Evolutionary conservation across 805 yeast genomes (phyloP).

Genomic region (Cyberlindnera veronae): DNA sequence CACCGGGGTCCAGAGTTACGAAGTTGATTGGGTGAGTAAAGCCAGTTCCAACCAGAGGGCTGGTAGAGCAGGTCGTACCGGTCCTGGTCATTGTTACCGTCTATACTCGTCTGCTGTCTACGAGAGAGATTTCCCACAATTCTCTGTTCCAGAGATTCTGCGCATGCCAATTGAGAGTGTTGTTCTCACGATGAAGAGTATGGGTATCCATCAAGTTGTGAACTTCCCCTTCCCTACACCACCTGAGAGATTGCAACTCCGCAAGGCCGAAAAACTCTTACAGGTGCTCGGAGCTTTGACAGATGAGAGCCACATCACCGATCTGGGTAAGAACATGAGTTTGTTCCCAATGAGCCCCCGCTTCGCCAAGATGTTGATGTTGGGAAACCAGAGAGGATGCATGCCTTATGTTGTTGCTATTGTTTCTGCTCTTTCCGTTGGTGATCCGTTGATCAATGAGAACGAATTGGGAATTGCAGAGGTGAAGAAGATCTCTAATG

Average conservation of each 20-base stretch:
- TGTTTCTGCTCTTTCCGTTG: constrained; percentile 89
- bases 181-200: constrained; percentile 92
- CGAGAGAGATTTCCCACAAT: constrained; percentile 80
- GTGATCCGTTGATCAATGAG: constrained; percentile 81
- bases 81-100: constrained; percentile 96
- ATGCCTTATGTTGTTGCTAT: constrained; percentile 86
- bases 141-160: constrained; percentile 83
- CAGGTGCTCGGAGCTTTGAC: constrained; percentile 74
- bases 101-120: constrained; percentile 90
- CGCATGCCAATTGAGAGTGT: constrained; percentile 97
- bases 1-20: constrained; percentile 90
- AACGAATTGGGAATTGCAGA: constrained; percentile 61
- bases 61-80: constrained; percentile 98
- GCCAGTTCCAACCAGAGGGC: constrained; percentile 95
- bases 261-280: constrained; percentile 64
- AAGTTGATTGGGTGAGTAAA: constrained; percentile 86
- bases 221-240: constrained; percentile 98
- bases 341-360: constrained; percentile 92
- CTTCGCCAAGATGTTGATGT: constrained; percentile 81
- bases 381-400: constrained; percentile 85
- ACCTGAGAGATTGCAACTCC: constrained; percentile 61
- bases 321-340: constrained; percentile 81
- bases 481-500: constrained; percentile 25
- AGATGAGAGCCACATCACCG: constrained; percentile 55
- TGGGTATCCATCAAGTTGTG: constrained; percentile 88